Conservation (phyloP, 2,329 filamentous ascomycete species). For the Phyllachora maydis region DNA sequence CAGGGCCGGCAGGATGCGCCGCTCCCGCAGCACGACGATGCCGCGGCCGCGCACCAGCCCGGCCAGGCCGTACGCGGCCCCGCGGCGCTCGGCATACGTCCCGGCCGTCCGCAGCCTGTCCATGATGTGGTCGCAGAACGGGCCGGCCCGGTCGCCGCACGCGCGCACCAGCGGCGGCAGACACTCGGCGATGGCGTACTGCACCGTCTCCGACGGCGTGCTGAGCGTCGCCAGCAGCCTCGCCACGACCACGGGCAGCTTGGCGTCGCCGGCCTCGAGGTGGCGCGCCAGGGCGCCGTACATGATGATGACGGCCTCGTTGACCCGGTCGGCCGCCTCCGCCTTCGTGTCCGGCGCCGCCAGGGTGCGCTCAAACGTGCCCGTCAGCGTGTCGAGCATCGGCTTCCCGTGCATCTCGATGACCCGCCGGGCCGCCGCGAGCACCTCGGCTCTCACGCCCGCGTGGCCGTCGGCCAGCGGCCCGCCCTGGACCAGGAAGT, state of each 20-base stretch:
- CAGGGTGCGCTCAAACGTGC: conserved; percentile 73
- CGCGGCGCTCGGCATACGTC: conserved; percentile 80
- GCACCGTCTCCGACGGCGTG: conserved; percentile 89
- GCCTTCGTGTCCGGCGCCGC: conserved; percentile 68
- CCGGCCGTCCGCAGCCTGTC: conserved; percentile 72
- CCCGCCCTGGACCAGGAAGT: conserved; percentile 69
- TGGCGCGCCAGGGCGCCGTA: conserved; percentile 88
- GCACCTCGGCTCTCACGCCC: conserved; percentile 70
- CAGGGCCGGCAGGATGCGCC: conserved; percentile 66
- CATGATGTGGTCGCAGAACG: conserved; percentile 64
- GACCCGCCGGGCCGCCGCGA: conserved; percentile 66
- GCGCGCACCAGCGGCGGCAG: conserved; percentile 76
- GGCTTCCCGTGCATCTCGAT: conserved; percentile 65
- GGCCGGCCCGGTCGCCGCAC: conserved; percentile 54
- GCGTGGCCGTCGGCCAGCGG: conserved; percentile 69
- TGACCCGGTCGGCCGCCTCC: conserved; percentile 69
- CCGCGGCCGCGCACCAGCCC: conserved; percentile 81
- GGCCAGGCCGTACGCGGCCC: conserved; percentile 84
- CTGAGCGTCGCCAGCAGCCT: conserved; percentile 71
- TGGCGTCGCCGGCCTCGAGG: conserved; percentile 63
- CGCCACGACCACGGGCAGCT: conserved; percentile 74
- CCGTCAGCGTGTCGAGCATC: conserved; percentile 79
- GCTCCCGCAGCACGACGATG: conserved; percentile 62
- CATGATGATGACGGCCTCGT: conserved; percentile 93
- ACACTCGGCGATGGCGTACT: conserved; percentile 90